Base-by-base conservation (phyloP, 164 flowering plant genomes). In the Chimonanthus salicifolius region DNA sequence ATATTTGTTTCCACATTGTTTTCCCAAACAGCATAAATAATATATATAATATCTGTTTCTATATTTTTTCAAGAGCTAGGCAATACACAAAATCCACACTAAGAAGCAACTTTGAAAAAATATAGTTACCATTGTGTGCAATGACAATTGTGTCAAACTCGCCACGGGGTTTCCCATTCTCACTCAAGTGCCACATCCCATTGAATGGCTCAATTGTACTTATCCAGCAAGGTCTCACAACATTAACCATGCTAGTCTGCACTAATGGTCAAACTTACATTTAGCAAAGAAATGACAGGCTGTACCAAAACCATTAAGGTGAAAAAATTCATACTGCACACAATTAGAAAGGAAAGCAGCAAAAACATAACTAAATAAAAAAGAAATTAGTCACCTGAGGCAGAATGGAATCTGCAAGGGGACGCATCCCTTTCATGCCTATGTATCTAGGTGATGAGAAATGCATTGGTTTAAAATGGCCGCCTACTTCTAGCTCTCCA, bases 171-270 rank as follows among this genome's bases (percentile, higher is more conserved):
- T 92, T 91, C 67, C 91, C 92, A 74, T 95, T 92, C 84, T 91
- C 97, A 73, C 90, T 89, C 75, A 95, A 79, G 80, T 91, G 85
- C 99, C 99, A 95, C 92, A 82, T 84, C 80, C 98, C 98, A 75
- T 95, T 95, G 74, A 82, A 88, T 8, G 99, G 96, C 74, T 90
- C 98, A 21, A 95, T 76, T 72, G 82, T 86, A 87, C 96, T 90
- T 75, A 95, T 89, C 99, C 99, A 95, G 82, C 91, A 90, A 73
- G 98, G 97, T 69, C 97, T 87, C 74, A 83, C 87, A 77, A 95
- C 94, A 80, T 87, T 77, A 62, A 90, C 87, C 90, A 81, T 74
- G 11, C 51, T 18, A 69, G 87, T 80, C 98, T 94, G 90, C 85
- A 83, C 46, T 43, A 74, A 69, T 16, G n/a, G 13, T 63, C 73